phyloP scores from a whole-genome alignment of 176 grass and related monocot genomes.

The Ensete glaucum region DNA sequence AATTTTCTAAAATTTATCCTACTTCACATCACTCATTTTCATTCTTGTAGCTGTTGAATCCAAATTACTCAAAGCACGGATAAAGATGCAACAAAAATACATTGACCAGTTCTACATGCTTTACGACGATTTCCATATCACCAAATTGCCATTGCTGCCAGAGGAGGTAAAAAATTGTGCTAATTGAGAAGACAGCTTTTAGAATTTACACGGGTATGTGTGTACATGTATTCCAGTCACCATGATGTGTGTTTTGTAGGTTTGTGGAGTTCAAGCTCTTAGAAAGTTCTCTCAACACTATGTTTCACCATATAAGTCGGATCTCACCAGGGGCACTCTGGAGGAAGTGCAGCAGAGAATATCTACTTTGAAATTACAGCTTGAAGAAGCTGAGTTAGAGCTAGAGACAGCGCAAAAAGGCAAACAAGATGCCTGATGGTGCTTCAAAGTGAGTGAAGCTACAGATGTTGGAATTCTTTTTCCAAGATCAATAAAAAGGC shows the following conservation, averaged over 20 bases:
- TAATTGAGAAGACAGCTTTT: slow-evolving; percentile 8
- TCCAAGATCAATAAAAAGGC: neutral
- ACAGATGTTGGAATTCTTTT: neutral
- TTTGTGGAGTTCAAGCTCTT: slow-evolving; percentile 83
- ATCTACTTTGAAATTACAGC: slow-evolving; percentile 44
- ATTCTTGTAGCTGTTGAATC: slow-evolving; percentile 71
- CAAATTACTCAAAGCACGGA: slow-evolving; percentile 65
- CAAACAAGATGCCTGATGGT: slow-evolving; percentile 50
- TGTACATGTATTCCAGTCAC: neutral
- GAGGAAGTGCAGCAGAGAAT: slow-evolving; percentile 74
- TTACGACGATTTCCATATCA: slow-evolving; percentile 97
- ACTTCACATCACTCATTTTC: neutral
- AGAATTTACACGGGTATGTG: neutral
- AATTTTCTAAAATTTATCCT: neutral
- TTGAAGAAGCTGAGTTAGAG: slow-evolving; percentile 57
- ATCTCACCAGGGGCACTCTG: slow-evolving; percentile 45
- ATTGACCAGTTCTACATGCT: slow-evolving; percentile 92
- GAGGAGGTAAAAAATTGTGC: slow-evolving; percentile 46
- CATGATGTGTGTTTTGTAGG: slow-evolving; percentile 33
- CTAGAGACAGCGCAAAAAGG: slow-evolving; percentile 77
- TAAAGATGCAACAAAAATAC: slow-evolving; percentile 98
- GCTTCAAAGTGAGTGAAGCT: too few species aligned
- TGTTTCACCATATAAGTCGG: slow-evolving; percentile 47
- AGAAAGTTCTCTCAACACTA: slow-evolving; percentile 69
- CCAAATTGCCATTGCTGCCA: slow-evolving; percentile 91